These are phyloP conservation scores for Hyaloscypha variabilis DNA, from an alignment of 495 filamentous ascomycete genomes.

Conservation along the genomic window DNA sequence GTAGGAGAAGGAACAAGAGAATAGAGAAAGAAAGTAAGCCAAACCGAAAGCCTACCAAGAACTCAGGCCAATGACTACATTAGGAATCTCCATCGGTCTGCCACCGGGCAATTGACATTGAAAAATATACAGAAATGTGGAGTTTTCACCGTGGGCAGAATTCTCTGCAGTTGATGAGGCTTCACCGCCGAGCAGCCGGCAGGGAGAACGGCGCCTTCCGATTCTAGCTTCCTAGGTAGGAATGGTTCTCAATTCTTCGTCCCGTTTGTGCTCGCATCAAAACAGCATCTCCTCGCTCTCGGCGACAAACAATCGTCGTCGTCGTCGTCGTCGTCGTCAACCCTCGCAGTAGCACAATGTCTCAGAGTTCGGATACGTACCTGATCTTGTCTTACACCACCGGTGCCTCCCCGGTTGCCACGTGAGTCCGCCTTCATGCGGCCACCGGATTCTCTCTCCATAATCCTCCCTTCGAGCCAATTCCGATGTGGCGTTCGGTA, in stretches of 20 bases:
- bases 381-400: constrained; percentile 1
- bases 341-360: background rate
- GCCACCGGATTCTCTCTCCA: background rate
- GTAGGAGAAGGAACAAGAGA: background rate
- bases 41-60: background rate
- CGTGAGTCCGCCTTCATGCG: background rate
- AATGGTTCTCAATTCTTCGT: background rate
- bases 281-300: background rate
- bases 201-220: constrained; percentile 8
- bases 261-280: background rate
- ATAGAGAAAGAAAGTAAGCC: background rate
- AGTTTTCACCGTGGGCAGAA: background rate
- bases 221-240: background rate
- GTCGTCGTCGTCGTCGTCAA: background rate
- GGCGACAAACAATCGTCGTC: background rate
- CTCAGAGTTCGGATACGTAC: background rate
- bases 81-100: background rate
- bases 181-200: background rate
- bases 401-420: background rate
- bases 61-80: background rate
- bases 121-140: background rate
- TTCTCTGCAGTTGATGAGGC: background rate
- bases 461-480: background rate
- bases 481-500: constrained; percentile 12
- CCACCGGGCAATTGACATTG: background rate